Evolutionary conservation across 192 early-diverging fungal species (phyloP), one percentile per base, ranked within the genome.

Genomic region (Funneliformis geosporum): DNA sequence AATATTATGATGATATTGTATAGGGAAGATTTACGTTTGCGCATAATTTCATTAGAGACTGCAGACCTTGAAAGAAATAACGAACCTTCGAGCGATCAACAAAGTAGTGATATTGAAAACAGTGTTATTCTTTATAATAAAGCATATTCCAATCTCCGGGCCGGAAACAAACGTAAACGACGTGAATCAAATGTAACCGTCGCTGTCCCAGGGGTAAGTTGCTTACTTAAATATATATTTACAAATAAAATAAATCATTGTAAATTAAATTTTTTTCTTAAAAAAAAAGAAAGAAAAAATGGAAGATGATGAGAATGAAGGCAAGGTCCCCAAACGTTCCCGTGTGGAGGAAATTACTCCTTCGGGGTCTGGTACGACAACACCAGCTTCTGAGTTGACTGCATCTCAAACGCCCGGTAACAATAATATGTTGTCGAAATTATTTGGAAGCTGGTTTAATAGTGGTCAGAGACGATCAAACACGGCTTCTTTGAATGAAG

Each of bases 71-170:
- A n/a, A n/a, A n/a, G n/a, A n/a, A 75, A 39, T 28, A 42, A 27
- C 33, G 27, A 60, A 62, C 14, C 27, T 12, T 74, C 50, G 25
- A 14, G 59, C 23, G 42, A 5, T 43, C 18, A 21, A 40, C 50
- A 60, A 40, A 47, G 74, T 6, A 28, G n/a, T 14, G 62, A 60
- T 18, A 61, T 75, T 11, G 74, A 61, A 25, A 75, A 60, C 25
- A 75, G 73, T 61, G 38, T 60, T 60, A 14, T 28, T 47, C 73
- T 12, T 39, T 75, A 61, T 60, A 60, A 75, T 60, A 38, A 28
- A 0, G 60, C 50, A 75, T 75, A 75, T 40, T 75, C 27, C 11
- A 75, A 62, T 62, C 16, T 75, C 11, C 50, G 55, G 6, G 27
- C 61, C 21, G n/a, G n/a, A 21, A 27, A 21, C 11, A 44, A 44